Percentiles rank a stretch among this genome's conserved stretches.
phyloP scores from a whole-genome alignment of 202 grass and related monocot genomes.

The Saccharum hybrid region DNA sequence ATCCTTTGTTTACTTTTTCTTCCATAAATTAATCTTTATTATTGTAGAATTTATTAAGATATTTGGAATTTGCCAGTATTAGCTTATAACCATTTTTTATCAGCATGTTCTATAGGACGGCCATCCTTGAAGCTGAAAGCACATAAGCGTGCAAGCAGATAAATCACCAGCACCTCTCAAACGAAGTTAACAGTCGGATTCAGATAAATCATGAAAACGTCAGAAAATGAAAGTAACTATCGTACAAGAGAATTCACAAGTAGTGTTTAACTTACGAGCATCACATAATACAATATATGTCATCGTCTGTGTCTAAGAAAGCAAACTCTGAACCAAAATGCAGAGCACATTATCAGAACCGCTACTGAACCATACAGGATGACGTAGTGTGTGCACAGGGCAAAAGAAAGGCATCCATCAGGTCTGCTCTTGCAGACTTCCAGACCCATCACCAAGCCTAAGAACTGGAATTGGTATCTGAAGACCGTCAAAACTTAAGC shows the following conservation, averaged over 20 bases:
- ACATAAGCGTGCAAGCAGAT: not conserved
- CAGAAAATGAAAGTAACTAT: not conserved
- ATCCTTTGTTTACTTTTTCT: too few relatives aligned
- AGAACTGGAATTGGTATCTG: not conserved
- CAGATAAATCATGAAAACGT: not conserved
- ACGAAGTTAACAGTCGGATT: not conserved
- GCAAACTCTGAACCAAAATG: slow-evolving; percentile 9
- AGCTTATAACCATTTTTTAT: too few relatives aligned
- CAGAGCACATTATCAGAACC: not conserved
- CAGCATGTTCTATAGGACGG: not conserved
- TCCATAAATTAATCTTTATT: too few relatives aligned
- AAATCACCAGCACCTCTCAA: not conserved
- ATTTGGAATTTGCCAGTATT: too few relatives aligned
- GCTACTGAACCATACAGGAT: not conserved
- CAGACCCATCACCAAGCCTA: not conserved
- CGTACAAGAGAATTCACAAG: not conserved
- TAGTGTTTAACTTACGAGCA: slow-evolving; percentile 15
- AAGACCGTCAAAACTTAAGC: slow-evolving; percentile 54
- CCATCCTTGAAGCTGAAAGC: not conserved
- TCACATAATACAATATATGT: not conserved
- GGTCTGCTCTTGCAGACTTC: not conserved
- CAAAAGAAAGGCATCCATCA: not conserved
- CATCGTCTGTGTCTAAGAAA: not conserved
- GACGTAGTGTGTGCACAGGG: not conserved
- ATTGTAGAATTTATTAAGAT: too few relatives aligned